Evolutionary conservation across 768 basidiomycete species (phyloP), one percentile per base, ranked within the genome.

Genomic region (Mycena polygramma): DNA sequence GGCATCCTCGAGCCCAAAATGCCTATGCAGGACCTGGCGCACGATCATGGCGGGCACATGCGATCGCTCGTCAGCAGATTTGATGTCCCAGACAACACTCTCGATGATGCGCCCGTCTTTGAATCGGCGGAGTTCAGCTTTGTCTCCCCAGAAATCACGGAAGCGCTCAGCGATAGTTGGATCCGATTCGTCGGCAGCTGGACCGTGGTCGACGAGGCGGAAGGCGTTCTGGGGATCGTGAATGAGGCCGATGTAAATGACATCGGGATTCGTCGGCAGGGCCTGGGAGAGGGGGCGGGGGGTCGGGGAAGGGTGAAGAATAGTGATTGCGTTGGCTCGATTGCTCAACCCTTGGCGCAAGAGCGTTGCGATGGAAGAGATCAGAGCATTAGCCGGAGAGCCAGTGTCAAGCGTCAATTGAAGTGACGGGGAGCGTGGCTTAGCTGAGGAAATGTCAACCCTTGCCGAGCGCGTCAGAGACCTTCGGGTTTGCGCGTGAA

Each of bases 61-160:
- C 0, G 90, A 85, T 35, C 94, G 91, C 69, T 96, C 94, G 60
- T 97, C 95, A 0, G 88, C 86, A 4, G 89, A 92, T 69, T 89
- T 87, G 10, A 95, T 89, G 22, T 98, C 93, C 98, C 98, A 99
- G 4, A 99, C 96, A n/a, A 98, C 95, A 73, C 93, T 95, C 79
- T 98, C 96, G 7, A 88, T 77, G 70, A 99, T 98, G 20, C 92
- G 88, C 1, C 97, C 97, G 75, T 99, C 97, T 79, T 98, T 97
- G 85, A 99, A 99, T 46, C 97, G 89, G 8, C 98, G 88, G 20
- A 98, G 83, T 77, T 99, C 97, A 0, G 96, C 91, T 79, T 96
- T 97, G 46, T 88, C 83, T 0, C 97, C 97, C 98, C 98, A 99
- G 73, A 99, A 83, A 7, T 89, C 87, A 26, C 92, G 89, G 85